These are phyloP conservation scores for Noccaea bulbosa DNA, from an alignment of 345 rosid genomes.

Conservation along the genomic window DNA sequence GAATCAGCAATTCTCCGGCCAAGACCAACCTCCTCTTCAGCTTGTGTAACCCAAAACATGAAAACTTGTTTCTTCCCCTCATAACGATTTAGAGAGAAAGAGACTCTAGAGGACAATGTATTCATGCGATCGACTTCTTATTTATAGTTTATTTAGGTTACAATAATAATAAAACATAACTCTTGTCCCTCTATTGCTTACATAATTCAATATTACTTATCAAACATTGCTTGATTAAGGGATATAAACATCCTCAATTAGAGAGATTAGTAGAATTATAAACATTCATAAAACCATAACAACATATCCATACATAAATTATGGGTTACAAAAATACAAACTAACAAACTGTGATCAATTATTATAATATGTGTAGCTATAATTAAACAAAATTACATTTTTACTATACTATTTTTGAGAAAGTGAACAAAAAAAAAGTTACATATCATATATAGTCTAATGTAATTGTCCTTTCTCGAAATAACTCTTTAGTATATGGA, in stretches of 20 bases:
- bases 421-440: neutral
- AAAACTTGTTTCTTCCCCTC: conserved; percentile 22
- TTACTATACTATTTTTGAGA: conserved; percentile 26
- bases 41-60: conserved; percentile 36
- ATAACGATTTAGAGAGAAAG: conserved; percentile 3
- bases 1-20: conserved; percentile 61
- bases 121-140: conserved; percentile 17
- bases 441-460: conserved; percentile 28
- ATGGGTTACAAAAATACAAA: conserved; percentile 29
- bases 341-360: conserved; percentile 22
- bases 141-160: conserved; percentile 24
- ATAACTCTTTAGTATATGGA: conserved; percentile 46
- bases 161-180: conserved; percentile 10
- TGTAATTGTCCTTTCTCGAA: conserved; percentile 20
- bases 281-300: conserved; percentile 16
- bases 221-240: too few species aligned
- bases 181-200: conserved; percentile 2
- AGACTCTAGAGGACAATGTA: conserved; percentile 17
- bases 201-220: neutral
- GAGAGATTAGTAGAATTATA: neutral
- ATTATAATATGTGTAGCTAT: conserved; percentile 22
- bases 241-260: neutral
- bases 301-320: conserved; percentile 25
- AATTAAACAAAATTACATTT: conserved; percentile 27
- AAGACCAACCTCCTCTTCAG: conserved; percentile 62